phyloP scores from a whole-genome alignment of 768 basidiomycete genomes.

The Lactarius psammicola region DNA sequence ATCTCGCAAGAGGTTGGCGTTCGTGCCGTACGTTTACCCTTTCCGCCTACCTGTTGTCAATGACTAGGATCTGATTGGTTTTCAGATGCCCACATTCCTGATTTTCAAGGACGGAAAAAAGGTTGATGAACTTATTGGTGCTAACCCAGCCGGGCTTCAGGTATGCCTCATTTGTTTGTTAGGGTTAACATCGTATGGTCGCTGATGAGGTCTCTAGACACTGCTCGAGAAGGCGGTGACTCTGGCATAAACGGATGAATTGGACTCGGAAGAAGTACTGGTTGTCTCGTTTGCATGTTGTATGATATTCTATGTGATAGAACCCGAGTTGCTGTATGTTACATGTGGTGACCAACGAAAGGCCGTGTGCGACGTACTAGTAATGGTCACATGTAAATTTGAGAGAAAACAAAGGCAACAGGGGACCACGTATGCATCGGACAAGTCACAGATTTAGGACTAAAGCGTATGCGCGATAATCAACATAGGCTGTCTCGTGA shows the following conservation, averaged over 20 bases:
- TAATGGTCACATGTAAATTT: not conserved
- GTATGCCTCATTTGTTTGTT: slow-evolving; percentile 33
- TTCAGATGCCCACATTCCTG: slow-evolving; percentile 47
- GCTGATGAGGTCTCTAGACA: not conserved
- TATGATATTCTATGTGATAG: not conserved
- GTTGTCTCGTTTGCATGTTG: not conserved
- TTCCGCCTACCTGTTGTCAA: not conserved
- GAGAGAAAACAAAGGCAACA: not conserved
- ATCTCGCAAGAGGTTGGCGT: slow-evolving; percentile 60
- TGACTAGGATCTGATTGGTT: not conserved
- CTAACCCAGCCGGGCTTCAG: slow-evolving; percentile 42
- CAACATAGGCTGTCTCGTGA: no score
- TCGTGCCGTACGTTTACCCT: slow-evolving; percentile 51
- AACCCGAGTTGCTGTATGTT: not conserved
- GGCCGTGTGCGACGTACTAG: not conserved
- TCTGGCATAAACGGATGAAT: not conserved
- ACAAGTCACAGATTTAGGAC: no score
- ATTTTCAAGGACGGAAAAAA: slow-evolving; percentile 40
- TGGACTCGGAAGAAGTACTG: not conserved
- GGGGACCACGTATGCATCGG: not conserved
- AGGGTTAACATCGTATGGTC: not conserved
- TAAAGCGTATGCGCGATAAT: no score
- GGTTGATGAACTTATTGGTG: slow-evolving; percentile 47
- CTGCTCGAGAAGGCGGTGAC: rapidly evolving
- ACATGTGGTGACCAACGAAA: not conserved